Evolutionary conservation across 2,329 filamentous ascomycete genomes (phyloP).

Genomic region (Capronia americana): DNA sequence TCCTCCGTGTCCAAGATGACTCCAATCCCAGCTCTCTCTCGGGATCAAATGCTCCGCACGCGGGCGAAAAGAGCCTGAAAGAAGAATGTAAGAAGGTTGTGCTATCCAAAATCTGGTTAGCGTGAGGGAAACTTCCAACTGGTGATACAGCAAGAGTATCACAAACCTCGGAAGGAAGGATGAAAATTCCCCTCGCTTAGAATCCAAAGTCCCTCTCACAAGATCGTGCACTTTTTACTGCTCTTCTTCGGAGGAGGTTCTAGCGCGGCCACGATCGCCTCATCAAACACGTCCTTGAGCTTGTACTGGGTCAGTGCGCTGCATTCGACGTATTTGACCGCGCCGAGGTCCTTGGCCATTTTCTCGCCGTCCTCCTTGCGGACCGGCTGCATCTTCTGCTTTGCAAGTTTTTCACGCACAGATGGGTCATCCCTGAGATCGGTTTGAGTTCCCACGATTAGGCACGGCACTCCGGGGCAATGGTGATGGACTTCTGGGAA

Average conservation of each 20-base stretch:
- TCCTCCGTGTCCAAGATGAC: conserved; percentile 14
- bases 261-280: conserved; percentile 95
- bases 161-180: conserved; percentile 30
- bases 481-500: conserved; percentile 99
- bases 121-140: conserved; percentile 10
- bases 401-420: conserved; percentile 87
- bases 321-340: conserved; percentile 98
- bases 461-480: conserved; percentile 94
- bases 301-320: conserved; percentile 98
- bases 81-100: conserved; percentile 11
- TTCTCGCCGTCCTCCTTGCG: conserved; percentile 89
- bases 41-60: neutral
- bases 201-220: conserved; percentile 55
- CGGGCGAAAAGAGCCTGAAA: conserved; percentile 6
- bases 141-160: conserved; percentile 24
- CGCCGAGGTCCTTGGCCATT: conserved; percentile 97
- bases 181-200: conserved; percentile 9
- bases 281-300: conserved; percentile 95
- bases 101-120: conserved; percentile 26
- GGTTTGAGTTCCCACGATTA: conserved; percentile 97
- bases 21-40: conserved; percentile 5
- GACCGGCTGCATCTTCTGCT: conserved; percentile 96
- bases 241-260: conserved; percentile 86
- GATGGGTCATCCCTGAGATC: conserved; percentile 89
- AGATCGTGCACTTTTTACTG: conserved; percentile 71